Percentiles rank a stretch among this genome's conserved stretches.
These are phyloP conservation scores for Synchytrium microbalum DNA, from an alignment of 371 early-diverging fungal species.

Conservation along the genomic window DNA sequence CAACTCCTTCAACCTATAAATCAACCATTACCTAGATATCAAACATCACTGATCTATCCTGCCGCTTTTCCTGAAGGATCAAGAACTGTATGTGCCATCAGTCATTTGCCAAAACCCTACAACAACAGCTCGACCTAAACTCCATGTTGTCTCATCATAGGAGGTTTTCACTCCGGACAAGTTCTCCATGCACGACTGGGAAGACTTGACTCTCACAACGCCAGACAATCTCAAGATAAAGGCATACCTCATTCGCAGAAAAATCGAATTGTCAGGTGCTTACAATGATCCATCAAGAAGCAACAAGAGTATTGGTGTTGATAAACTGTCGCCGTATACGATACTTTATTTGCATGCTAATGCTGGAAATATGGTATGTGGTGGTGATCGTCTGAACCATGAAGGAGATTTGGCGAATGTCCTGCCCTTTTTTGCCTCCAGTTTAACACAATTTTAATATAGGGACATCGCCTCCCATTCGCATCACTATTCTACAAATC, in stretches of 20 bases:
- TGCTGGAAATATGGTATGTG: slow-evolving; percentile 85
- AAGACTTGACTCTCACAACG: slow-evolving; percentile 64
- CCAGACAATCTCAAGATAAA: slow-evolving; percentile 70
- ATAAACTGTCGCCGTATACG: slow-evolving; percentile 20
- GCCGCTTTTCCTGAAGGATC: slow-evolving; percentile 60
- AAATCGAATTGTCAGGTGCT: slow-evolving; percentile 1
- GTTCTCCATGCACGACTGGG: slow-evolving; percentile 49
- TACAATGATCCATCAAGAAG: not conserved
- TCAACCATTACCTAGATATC: no score
- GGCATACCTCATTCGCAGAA: slow-evolving; percentile 61
- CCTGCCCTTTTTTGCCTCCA: not conserved
- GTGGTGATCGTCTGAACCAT: not conserved
- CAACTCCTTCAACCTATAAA: no score
- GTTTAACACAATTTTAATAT: not conserved
- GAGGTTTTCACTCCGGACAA: slow-evolving; percentile 34
- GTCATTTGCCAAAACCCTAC: no score
- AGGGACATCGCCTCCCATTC: slow-evolving; percentile 88
- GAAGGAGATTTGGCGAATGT: not conserved
- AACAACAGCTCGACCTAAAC: no score
- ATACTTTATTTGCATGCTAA: slow-evolving; percentile 88
- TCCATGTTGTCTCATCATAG: no score
- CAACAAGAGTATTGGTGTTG: not conserved
- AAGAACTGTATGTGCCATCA: no score
- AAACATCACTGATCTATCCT: slow-evolving; percentile 44
- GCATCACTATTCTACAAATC: slow-evolving; percentile 59